Base-by-base conservation (phyloP, 176 grass and related monocot genomes). In the Triticum dicoccoides region DNA sequence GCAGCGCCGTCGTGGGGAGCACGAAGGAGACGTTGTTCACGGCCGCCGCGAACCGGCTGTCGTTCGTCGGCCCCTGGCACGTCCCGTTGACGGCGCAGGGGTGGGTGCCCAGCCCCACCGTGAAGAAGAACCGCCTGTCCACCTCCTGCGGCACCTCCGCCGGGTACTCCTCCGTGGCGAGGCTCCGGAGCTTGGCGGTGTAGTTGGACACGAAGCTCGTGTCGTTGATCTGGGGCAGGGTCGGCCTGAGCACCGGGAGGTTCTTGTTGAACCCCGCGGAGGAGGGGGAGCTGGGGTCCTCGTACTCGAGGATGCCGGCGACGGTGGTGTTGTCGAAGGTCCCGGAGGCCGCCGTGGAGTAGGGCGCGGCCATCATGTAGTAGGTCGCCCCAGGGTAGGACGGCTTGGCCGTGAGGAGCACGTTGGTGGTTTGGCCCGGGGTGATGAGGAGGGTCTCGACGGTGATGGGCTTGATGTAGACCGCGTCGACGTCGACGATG, bases 251-350 rank as follows among this genome's bases (percentile, higher is more conserved):
- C 5, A 9, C 3, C 4, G 92, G 92, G 0, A 93, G 89, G 88
- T 80, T 77, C 86, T 80, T 93, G 84, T 85, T 80, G 86, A 88
- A 91, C 8, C 8, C 79, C 8, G 78, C 72, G 15, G 65, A 1
- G 68, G 91, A 69, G 12, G 21, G 23, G 17, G 73, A 33, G 6
- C 4, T 18, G n/a, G 86, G 91, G 72, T 83, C 1, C 79, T 91
- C 77, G 89, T 93, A 91, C 88, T 93, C 92, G 64, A 93, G 79
- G 89, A 93, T 83, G 58, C 92, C 92, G 67, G 89, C 87, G 20
- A 92, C 87, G 54, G 93, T 92, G 61, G 93, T 85, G 85, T 92
- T 90, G 79, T 85, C 93, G 76, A 89, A 90, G 37, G 93, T 95
- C 4, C 83, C 88, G 0, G 92, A 38, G 11, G 42, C 12, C 9